Evolutionary conservation across 352 stramenopile genomes (phyloP).

Genomic region (Phytophthora syringae): DNA sequence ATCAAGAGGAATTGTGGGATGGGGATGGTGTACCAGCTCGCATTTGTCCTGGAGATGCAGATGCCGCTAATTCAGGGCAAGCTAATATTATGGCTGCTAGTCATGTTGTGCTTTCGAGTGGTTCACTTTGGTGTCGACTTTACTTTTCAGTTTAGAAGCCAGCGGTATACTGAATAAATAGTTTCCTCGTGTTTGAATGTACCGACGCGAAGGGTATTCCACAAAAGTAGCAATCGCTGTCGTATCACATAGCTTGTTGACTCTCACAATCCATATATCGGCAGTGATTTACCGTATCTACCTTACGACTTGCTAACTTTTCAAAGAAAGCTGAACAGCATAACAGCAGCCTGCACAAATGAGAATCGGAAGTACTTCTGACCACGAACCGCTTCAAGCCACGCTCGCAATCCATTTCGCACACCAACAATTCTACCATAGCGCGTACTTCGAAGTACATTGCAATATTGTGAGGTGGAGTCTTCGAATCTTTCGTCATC

Average conservation of each 20-base stretch:
- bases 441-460: constrained; percentile 6
- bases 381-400: not conserved
- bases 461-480: constrained; percentile 20
- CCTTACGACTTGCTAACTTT: too few species aligned
- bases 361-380: constrained; percentile 11
- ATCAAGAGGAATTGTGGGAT: constrained; percentile 32
- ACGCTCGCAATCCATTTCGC: constrained; percentile 13
- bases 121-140: constrained; percentile 27
- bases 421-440: not conserved
- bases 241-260: too few species aligned
- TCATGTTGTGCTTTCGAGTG: constrained; percentile 20
- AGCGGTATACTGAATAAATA: not conserved
- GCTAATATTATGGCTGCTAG: constrained; percentile 15
- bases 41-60: constrained; percentile 45
- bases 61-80: constrained; percentile 30
- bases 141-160: constrained; percentile 10
- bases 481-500: not conserved
- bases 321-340: too few species aligned
- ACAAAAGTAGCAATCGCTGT: too few species aligned
- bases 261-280: too few species aligned
- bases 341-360: constrained; percentile 25
- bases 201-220: too few species aligned
- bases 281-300: too few species aligned
- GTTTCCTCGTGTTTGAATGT: too few species aligned
- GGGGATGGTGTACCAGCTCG: constrained; percentile 31